A percentile compares a stretch with the other conserved stretches of the same genome.
phyloP scores from a whole-genome alignment of 2,329 filamentous ascomycete genomes.

The Cladosporium colombiae region DNA sequence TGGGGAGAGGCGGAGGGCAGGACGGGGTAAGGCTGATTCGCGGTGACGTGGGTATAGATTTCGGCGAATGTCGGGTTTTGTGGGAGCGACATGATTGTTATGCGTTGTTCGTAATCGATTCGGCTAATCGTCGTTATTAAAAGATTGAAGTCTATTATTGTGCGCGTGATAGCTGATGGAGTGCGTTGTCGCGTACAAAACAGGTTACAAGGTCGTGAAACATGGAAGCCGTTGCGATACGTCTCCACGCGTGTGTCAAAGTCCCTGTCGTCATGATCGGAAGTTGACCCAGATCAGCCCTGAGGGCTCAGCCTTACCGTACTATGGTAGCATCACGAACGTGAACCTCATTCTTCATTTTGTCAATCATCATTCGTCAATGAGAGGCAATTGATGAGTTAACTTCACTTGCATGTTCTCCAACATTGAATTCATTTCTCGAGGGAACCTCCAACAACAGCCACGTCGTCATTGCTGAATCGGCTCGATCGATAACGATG shows the following conservation, averaged over 20 bases:
- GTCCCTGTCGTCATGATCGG: conserved; percentile 11
- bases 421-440: too few relatives aligned
- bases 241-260: not conserved
- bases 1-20: conserved; percentile 33
- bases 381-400: too few relatives aligned
- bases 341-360: not conserved
- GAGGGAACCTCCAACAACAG: too few relatives aligned
- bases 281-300: not conserved
- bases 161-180: not conserved
- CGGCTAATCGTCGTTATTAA: not conserved
- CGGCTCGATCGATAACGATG: not conserved
- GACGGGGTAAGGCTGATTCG: conserved; percentile 28
- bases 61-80: conserved; percentile 31
- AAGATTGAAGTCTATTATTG: not conserved
- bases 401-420: too few relatives aligned
- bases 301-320: not conserved
- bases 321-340: not conserved
- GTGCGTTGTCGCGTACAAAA: not conserved
- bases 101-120: not conserved
- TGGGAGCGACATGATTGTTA: not conserved
- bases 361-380: too few relatives aligned
- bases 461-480: conserved; percentile 2
- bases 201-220: conserved; percentile 4
- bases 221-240: not conserved
- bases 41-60: conserved; percentile 35